Evolutionary conservation across 2,329 filamentous ascomycete species (phyloP), one percentile per base, ranked within the genome.

Genomic region (Ciborinia camelliae): DNA sequence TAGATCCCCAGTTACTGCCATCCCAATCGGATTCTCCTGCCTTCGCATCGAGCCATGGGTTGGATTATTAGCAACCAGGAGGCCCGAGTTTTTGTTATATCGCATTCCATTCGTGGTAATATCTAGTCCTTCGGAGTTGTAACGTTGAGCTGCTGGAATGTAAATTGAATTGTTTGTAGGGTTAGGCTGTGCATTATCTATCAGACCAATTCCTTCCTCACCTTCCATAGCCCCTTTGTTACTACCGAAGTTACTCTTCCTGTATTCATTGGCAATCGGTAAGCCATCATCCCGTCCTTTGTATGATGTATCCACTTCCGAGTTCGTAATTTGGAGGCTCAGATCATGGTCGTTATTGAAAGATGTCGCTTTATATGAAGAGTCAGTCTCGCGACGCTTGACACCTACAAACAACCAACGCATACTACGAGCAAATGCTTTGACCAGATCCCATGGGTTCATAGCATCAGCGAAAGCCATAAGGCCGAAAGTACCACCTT

Each of bases 381-480:
- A 63, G 67, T 86, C 83, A 23, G 81, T 73, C 69, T 81, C 80
- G 66, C 89, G 83, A 67, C 80, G 77, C 74, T 86, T 88, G 62
- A 85, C 82, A 50, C 91, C 91, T 20, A 91, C 85, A 68, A 93
- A 88, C 26, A 96, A 79, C 92, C 92, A 96, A 70, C 89, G 84
- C 71, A 72, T 71, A 28, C 90, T 89, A 59, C 92, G 84, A 10
- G 88, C 90, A 67, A 90, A 86, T 0, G 90, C 90, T 77, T 93
- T 96, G 73, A 91, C 78, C 50, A 96, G 84, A 75, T 97, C 92
- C 87, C 90, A 91, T 0, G 90, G 83, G 72, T 95, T 95, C 74
- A 92, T 82, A 1, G 90, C 87, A 71, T 94, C 88, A 1, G 81
- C 75, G 8, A 94, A 75, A 4, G 91, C 91, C 68, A 81, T 81